Evolutionary conservation across 73 alveolate genomes (phyloP).

Genomic region (Paramecium octaurelia): DNA sequence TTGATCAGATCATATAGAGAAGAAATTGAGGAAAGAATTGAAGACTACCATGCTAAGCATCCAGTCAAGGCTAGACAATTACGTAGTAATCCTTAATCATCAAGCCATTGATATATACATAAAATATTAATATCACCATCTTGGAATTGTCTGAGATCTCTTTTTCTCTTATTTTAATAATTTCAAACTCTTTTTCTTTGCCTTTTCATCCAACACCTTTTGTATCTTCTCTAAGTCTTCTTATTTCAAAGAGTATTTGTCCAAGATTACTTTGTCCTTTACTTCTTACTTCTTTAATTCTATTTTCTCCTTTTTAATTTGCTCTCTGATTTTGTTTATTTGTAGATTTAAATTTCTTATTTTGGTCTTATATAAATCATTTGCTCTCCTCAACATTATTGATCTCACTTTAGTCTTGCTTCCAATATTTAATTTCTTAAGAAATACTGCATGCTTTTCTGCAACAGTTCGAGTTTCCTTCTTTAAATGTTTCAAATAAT

Average conservation of each 20-base stretch:
- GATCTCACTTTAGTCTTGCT: background rate
- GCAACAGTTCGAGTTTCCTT: background rate
- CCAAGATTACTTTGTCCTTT: background rate
- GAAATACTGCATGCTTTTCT: background rate
- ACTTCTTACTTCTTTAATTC: conserved; percentile 46
- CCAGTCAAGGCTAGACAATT: conserved; percentile 65
- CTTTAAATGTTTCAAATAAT: background rate
- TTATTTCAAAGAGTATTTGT: background rate
- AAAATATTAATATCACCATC: conserved; percentile 37
- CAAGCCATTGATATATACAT: background rate
- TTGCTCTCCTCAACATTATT: background rate
- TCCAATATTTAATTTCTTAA: conserved; percentile 2
- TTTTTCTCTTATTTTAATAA: background rate
- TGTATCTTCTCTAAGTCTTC: background rate
- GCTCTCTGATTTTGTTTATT: background rate
- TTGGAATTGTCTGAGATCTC: conserved; percentile 11
- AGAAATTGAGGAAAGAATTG: conserved; percentile 89
- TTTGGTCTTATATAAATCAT: background rate
- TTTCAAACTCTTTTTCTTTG: conserved; percentile 10
- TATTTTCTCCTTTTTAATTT: background rate
- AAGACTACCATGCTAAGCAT: conserved; percentile 81
- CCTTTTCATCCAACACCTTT: background rate
- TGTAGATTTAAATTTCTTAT: conserved; percentile 22
- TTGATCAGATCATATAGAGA: conserved; percentile 78
- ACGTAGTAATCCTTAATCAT: conserved; percentile 8